Evolutionary conservation across 139 green algal genomes (phyloP), one percentile per base, ranked within the genome.

Genomic region (Volvox africanus): DNA sequence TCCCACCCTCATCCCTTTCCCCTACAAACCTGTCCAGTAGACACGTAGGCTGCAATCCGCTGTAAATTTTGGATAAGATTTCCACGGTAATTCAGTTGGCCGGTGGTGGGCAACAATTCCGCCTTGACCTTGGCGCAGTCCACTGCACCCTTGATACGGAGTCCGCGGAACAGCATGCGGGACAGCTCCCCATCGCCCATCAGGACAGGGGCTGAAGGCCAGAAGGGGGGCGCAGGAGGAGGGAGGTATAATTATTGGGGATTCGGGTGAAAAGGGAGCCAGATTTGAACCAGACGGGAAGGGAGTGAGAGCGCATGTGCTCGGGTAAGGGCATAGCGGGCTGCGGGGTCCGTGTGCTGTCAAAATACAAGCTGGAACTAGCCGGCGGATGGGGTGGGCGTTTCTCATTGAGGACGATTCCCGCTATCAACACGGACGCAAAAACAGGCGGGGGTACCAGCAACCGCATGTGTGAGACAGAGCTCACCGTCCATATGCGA

Each of bases 161-260:
- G 68, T 16, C 83, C 83, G 62, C 83, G 83, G 65, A 89, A 89
- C 36, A 89, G 67, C 67, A 88, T 33, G 2, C 82, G 82, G 32
- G 82, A 79, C 20, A 65, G 82, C 32, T 88, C 62, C 11, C 36
- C 82, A 30, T 87, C 82, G 32, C 32, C 61, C 82, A 71, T 77
- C 82, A 73, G 26, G 17, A 73, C 80, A 16, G 80, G 55, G 55
- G n/a, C 82, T 87, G 82, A 20, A 30, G 24, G 30, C 61, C 50
- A 19, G 12, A 21, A 16, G 61, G 61, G 11, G 80, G 35, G 78
- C 37, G 35, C 30, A 5, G 78, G 33, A 35, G 36, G 1, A 24
- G 36, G 36, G 78, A 55, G 44, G 44, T 9, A 55, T 55, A 5
- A 55, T 5, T 55, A 55, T 55, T 55, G 44, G 44, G 44, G 44